Conservation (phyloP, 2,329 filamentous ascomycete genomes). For the Aspergillus luchuensis region DNA sequence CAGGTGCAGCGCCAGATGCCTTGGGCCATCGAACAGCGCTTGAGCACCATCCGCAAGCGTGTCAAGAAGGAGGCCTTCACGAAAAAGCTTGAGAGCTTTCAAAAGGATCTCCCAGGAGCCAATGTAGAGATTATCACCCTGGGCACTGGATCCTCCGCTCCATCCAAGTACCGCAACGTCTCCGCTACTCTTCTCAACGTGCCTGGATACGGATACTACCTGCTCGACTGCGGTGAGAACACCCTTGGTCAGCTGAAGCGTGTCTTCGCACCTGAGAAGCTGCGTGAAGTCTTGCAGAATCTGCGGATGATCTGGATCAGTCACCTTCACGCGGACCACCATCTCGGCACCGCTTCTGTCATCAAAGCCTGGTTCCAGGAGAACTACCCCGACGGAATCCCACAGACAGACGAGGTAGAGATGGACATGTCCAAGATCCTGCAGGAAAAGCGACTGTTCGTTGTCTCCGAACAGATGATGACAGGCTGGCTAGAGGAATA, state of each 20-base stretch:
- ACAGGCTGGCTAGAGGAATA: conserved; percentile 78
- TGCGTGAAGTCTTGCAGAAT: conserved; percentile 72
- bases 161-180: conserved; percentile 94
- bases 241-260: conserved; percentile 85
- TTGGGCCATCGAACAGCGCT: conserved; percentile 31
- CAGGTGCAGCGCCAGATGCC: conserved; percentile 29
- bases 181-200: conserved; percentile 83
- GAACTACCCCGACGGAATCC: conserved; percentile 46
- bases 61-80: conserved; percentile 33
- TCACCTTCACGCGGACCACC: conserved; percentile 94
- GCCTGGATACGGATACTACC: conserved; percentile 81
- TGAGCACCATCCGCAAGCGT: conserved; percentile 30
- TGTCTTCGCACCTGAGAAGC: conserved; percentile 65
- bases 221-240: conserved; percentile 90
- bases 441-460: conserved; percentile 53
- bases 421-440: conserved; percentile 40
- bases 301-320: conserved; percentile 88
- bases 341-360: conserved; percentile 80
- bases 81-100: conserved; percentile 47
- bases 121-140: conserved; percentile 84
- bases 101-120: conserved; percentile 68
- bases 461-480: conserved; percentile 74
- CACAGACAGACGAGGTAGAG: conserved; percentile 44
- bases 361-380: conserved; percentile 76
- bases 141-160: conserved; percentile 86